Evolutionary conservation across 176 grass and related monocot species (phyloP).

Genomic region (Hyparrhenia diplandra): DNA sequence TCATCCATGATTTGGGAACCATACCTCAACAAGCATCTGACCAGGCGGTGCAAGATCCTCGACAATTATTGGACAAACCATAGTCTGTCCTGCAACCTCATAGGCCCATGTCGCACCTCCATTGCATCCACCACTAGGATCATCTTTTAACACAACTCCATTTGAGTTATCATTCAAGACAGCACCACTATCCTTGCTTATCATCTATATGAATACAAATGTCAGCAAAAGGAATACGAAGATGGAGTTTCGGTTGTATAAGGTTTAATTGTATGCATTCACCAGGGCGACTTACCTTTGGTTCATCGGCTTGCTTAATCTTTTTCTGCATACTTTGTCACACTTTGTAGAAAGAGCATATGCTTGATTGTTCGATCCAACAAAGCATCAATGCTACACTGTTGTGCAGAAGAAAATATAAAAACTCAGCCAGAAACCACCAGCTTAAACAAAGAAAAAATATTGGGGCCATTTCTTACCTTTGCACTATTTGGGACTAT

Average conservation of each 20-base stretch:
- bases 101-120: slow-evolving; percentile 91
- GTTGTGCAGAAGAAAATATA: slow-evolving; percentile 33
- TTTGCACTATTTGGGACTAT: slow-evolving; percentile 96
- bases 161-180: slow-evolving; percentile 84
- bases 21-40: slow-evolving; percentile 99
- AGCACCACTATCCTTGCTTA: slow-evolving; percentile 72
- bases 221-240: slow-evolving; percentile 9
- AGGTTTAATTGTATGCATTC: slow-evolving; percentile 15
- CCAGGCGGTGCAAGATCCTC: slow-evolving; percentile 87
- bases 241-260: background rate
- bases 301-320: slow-evolving; percentile 83
- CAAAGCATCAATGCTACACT: slow-evolving; percentile 99
- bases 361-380: slow-evolving; percentile 98
- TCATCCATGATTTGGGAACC: background rate
- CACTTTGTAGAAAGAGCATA: slow-evolving; percentile 99
- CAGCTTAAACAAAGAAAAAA: slow-evolving; percentile 17
- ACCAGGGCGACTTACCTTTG: slow-evolving; percentile 53
- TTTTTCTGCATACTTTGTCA: slow-evolving; percentile 95
- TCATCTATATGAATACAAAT: slow-evolving; percentile 64
- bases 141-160: slow-evolving; percentile 90
- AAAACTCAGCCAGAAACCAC: slow-evolving; percentile 4
- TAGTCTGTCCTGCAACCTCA: slow-evolving; percentile 92
- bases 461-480: slow-evolving; percentile 36
- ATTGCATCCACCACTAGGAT: slow-evolving; percentile 52
- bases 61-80: slow-evolving; percentile 95